Evolutionary conservation across 176 grass and related monocot genomes (phyloP), one percentile per base, ranked within the genome.

Genomic region (Paspalum vaginatum): DNA sequence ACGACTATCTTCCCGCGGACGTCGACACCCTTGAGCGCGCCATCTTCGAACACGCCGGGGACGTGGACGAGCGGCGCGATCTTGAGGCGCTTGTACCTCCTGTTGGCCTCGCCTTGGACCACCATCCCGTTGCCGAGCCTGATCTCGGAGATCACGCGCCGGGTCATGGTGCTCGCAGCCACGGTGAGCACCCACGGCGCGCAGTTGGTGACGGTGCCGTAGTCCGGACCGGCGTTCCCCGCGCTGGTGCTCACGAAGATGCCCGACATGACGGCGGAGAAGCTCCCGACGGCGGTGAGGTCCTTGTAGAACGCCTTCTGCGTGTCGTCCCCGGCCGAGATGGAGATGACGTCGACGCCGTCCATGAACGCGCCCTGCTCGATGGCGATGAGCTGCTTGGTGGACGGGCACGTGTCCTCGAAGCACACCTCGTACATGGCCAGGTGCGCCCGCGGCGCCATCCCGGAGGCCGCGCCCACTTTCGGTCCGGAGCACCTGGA

Each of bases 321-420:
- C 53, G 46, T 65, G 22, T 49, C 25, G 49, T 83, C 82, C 4
- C 82, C 70, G 14, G 87, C 77, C 0, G 93, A 90, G 75, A 92
- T 85, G 61, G 90, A 92, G 69, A 96, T 27, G 9, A 96, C 87
- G 77, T 96, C 93, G 0, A 91, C 88, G 67, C 87, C 87, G 59
- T 96, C 93, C 16, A 20, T 32, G 71, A 77, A 83, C 60, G 88
- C 86, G 9, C 85, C 87, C 24, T 85, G 70, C 32, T 96, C 93
- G 0, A 85, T 88, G 6, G 57, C 85, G 67, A 52, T 84, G n/a
- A 92, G 45, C 13, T 88, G 65, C 60, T 96, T 73, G 5, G 32
- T 65, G 5, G 72, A 27, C 7, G 82, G 79, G 68, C 92, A 91
- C 60, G 40, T 21, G 63, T 79, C 55, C 2, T 50, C 51, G 22